Evolutionary conservation across 768 basidiomycete genomes (phyloP), one percentile per base, ranked within the genome.

Genomic region (Boletus barrowsii): DNA sequence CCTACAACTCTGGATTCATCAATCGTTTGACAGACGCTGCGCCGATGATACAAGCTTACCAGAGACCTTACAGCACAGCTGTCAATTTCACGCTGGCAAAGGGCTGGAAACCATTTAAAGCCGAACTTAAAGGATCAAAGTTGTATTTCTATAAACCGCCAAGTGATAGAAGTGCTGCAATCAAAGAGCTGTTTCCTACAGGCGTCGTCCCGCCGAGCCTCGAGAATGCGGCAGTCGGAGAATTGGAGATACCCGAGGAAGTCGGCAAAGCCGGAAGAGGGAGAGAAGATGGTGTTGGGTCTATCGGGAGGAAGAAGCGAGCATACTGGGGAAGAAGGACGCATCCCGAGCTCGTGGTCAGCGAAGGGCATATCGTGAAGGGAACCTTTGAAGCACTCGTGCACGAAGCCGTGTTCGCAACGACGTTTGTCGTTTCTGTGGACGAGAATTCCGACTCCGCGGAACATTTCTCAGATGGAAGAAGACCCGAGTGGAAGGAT

Each of bases 141-240:
- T 62, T 95, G 46, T 87, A 88, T 68, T 88, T 94, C 63, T 93
- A 89, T 68, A 95, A 94, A 63, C 83, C 90, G 0, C 90, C 92
- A 0, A 75, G 78, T 29, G 92, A 94, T 58, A 75, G 84, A 52
- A 73, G 70, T 22, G 72, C 75, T 2, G 86, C 77, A 0, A 77
- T 93, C 49, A 88, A 85, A 65, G 84, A 87, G 9, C 72, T 93
- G 24, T 95, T 95, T 62, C 86, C 89, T 10, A 77, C 81, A 0
- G 82, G 75, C 9, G 70, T 89, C 17, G 81, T 88, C 0, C 77
- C 82, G 0, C 76, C 78, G 0, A 72, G 73, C 15, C 71, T 79
- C 42, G 82, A 85, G 47, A 82, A 79, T n/a, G 75, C 77, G 8
- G 62, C 67, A 4, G 56, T 58, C 11, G 57, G 52, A 48, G 73